Evolutionary conservation across 306 rosid species (phyloP).

Genomic region (Castanea crenata): DNA sequence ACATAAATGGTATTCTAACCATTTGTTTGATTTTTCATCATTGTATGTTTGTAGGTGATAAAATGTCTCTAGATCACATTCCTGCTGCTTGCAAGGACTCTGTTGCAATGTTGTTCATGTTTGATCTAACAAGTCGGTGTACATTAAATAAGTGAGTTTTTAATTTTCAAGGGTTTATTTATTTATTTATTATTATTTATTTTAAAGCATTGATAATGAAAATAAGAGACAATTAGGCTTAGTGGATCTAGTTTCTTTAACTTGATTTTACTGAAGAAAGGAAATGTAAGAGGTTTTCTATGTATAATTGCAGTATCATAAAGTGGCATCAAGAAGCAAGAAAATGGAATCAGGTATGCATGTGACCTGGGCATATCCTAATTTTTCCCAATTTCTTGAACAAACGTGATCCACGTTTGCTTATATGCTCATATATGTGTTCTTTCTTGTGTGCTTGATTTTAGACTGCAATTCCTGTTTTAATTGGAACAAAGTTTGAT

Average conservation of each 20-base stretch:
- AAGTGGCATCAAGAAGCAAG: slow-evolving; percentile 80
- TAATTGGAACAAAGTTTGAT: slow-evolving; percentile 91
- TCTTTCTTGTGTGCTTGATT: slow-evolving; percentile 2
- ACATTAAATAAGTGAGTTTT: slow-evolving; percentile 66
- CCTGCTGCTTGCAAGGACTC: slow-evolving; percentile 81
- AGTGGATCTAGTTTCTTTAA: neutral
- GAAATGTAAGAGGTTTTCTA: neutral
- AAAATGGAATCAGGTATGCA: slow-evolving; percentile 80
- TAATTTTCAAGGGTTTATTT: neutral
- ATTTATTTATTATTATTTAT: neutral
- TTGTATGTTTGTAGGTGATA: slow-evolving; percentile 45
- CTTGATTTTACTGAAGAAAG: neutral
- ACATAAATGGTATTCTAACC: neutral
- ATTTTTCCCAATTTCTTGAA: neutral
- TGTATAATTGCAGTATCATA: slow-evolving; percentile 51
- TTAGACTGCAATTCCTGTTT: slow-evolving; percentile 85
- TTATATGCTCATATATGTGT: neutral
- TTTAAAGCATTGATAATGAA: neutral
- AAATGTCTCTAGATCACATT: slow-evolving; percentile 53
- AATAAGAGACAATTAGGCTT: neutral
- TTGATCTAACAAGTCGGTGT: slow-evolving; percentile 94
- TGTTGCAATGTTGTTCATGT: slow-evolving; percentile 88
- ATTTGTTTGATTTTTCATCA: neutral
- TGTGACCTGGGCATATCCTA: neutral
- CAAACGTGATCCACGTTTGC: neutral